Base-by-base conservation (phyloP, 2,329 filamentous ascomycete species). In the Aspergillus spinulosporus region DNA sequence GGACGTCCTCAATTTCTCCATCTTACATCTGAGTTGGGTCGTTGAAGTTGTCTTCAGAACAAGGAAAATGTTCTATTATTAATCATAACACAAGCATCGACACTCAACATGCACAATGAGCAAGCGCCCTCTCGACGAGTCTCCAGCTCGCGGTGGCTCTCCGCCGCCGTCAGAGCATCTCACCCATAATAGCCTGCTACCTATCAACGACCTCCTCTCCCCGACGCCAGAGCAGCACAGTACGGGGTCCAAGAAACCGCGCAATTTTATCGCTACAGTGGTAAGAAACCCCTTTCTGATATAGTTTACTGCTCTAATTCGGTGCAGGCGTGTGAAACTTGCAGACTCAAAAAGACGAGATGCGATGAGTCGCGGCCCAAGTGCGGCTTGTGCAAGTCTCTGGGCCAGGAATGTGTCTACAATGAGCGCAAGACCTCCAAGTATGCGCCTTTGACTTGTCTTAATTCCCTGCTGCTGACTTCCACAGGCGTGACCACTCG, bases 281-380 rank as follows among this genome's bases (percentile, higher is more conserved):
- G 71, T 73, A 62, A 44, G 69, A 64, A 28, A 8, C 5, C 34
- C 34, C 11, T 37, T 12, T 21, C 21, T 21, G 21, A 37, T 37
- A 4, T 12, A 4, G 9, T 11, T 37, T 4, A 37, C 39, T 45
- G 48, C 21, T 21, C 37, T 34, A 45, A 29, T 14, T 11, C 31
- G 50, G 26, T 42, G 59, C 59, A 78, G 79, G 81, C 81, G 2
- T 83, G 81, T 62, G 80, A 83, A 62, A 76, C 74, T 12, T 83
- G 81, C 63, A 74, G 81, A 28, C 68, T 78, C 48, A 80, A 81
- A 63, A 83, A 83, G 68, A 82, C 80, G 14, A 68, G 79, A 69
- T 83, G 81, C 65, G 80, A 83, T 58, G 80, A 82, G 66, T 81
- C 81, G 56, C 71, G 78, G 32, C 80, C 81, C 47, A 72, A 66